phyloP scores from a whole-genome alignment of 225 moss, liverwort and hornwort species.

The Anthoceros angustus region DNA sequence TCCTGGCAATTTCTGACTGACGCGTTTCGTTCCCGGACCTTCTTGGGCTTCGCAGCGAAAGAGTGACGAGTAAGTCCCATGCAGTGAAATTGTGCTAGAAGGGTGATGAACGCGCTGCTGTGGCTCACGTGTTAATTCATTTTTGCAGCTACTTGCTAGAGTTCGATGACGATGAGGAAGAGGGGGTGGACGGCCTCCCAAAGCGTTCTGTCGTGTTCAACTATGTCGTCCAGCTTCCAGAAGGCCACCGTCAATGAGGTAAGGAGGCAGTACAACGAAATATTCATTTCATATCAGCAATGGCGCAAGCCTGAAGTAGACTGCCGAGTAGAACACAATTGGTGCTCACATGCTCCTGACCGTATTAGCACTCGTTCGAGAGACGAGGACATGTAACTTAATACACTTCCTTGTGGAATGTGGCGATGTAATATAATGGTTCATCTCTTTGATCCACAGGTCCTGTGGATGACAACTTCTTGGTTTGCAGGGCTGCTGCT shows the following conservation, averaged over 20 bases:
- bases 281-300: too few species aligned
- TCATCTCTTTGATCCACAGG: too few species aligned
- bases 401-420: too few species aligned
- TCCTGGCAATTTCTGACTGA: neutral
- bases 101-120: neutral
- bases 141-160: constrained; percentile 32
- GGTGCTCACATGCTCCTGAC: too few species aligned
- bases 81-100: neutral
- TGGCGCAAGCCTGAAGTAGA: too few species aligned
- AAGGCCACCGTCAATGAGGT: constrained; percentile 65
- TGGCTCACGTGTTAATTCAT: neutral
- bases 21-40: neutral
- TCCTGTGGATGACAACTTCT: too few species aligned
- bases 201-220: constrained; percentile 39
- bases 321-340: too few species aligned
- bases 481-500: too few species aligned
- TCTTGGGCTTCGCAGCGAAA: neutral
- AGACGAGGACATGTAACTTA: too few species aligned
- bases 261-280: too few species aligned
- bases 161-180: constrained; percentile 93
- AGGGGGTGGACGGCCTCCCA: constrained; percentile 62
- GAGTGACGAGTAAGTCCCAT: neutral
- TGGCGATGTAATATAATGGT: too few species aligned
- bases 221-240: constrained; percentile 62
- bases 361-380: too few species aligned